Evolutionary conservation across 805 yeast genomes (phyloP), one percentile per base, ranked within the genome.

Genomic region (Yamadazyma takamatsuzukensis): DNA sequence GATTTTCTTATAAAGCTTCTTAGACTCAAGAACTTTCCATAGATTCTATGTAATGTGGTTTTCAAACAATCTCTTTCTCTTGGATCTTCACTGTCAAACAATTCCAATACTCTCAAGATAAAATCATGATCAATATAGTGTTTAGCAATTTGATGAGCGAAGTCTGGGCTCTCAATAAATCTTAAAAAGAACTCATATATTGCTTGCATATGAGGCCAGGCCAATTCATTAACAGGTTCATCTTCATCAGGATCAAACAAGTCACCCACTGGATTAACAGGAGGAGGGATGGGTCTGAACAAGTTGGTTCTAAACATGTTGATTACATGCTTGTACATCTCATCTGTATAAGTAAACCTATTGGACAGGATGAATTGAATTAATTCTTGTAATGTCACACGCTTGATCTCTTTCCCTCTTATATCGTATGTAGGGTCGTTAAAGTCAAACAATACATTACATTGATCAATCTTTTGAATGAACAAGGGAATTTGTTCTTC

Each of bases 131-230:
- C 97, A 45, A 93, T 88, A 55, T 78, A 89, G 50, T 85, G 93
- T 59, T 89, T 89, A 18, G 98, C 98, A 29, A 83, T 68, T 33
- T 87, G 87, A 54, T 89, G 96, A 53, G 86, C 85, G 59, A 93
- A 90, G 61, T 89, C 97, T 2, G 95, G 94, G 43, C 90, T 80
- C 62, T 93, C 97, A 33, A 93, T 81, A 60, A 93, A 90, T 50
- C 95, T 70, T 39, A 93, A 66, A 55, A 93, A 90, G 51, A 93
- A 87, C 59, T 93, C 97, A 64, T 93, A 93, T 19, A 89, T 95
- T 26, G 88, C 75, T 60, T 87, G 95, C 97, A 93, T 93, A 57
- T 93, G 98, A 9, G 97, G 96, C 98, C 98, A 93, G 7, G 97
- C 89, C 43, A 90, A 76, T 56, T 93, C 97, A 48, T 80, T 78